These are phyloP conservation scores for grape (Vitis vinifera) DNA, from an alignment of 164 flowering plant species.

Conservation along the genomic window DNA sequence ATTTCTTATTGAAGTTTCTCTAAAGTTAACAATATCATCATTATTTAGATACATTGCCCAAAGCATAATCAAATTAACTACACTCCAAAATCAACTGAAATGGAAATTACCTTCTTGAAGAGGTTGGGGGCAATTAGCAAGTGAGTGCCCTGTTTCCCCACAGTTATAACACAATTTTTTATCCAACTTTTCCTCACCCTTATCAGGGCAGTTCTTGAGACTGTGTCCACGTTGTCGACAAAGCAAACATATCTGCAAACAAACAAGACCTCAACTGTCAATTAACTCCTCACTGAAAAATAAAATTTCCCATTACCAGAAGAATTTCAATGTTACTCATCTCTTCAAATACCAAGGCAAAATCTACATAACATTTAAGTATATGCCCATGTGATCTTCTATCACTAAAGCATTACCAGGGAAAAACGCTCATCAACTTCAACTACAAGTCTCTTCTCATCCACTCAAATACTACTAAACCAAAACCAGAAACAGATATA, in stretches of 20 bases:
- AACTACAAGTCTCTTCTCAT: background rate
- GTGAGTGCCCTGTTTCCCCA: constrained; percentile 78
- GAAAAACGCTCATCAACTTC: no score
- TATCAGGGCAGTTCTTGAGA: constrained; percentile 79
- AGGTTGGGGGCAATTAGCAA: constrained; percentile 66
- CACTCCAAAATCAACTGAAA: background rate
- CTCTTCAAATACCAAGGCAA: background rate
- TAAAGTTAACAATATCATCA: background rate
- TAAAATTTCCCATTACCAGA: constrained; percentile 1
- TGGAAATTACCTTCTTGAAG: constrained; percentile 69
- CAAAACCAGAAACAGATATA: background rate
- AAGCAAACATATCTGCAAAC: constrained; percentile 77
- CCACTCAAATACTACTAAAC: background rate
- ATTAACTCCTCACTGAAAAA: background rate
- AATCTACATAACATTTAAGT: background rate
- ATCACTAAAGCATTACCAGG: no score
- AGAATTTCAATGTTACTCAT: background rate
- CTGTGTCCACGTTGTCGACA: constrained; percentile 89
- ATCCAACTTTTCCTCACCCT: constrained; percentile 45
- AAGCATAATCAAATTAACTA: background rate
- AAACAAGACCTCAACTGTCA: background rate
- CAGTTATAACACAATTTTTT: constrained; percentile 85
- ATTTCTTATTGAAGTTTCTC: background rate
- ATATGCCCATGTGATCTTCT: background rate
- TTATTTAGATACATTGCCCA: background rate